phyloP scores from a whole-genome alignment of 352 stramenopile genomes.

The Thalassiosira oceanica region DNA sequence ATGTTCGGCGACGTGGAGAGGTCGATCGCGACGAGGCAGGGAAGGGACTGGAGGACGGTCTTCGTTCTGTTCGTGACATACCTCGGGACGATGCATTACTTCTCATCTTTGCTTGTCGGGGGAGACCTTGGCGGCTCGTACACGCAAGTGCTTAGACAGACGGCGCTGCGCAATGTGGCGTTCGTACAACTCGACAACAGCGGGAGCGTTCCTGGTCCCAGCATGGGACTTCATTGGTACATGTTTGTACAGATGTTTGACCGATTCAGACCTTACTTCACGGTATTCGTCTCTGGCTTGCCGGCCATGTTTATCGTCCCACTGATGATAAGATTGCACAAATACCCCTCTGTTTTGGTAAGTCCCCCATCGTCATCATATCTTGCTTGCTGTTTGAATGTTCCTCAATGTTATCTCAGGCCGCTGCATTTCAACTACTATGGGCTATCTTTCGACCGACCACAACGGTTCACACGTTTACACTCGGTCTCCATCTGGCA shows the following conservation, averaged over 20 bases:
- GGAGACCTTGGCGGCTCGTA: slow-evolving; percentile 13
- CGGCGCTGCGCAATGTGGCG: slow-evolving; percentile 28
- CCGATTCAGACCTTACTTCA: slow-evolving; percentile 71
- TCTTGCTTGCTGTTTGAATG: too few relatives aligned
- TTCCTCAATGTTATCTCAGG: too few relatives aligned
- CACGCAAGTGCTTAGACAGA: slow-evolving; percentile 16
- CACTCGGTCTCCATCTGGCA: slow-evolving; percentile 49
- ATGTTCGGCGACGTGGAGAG: slow-evolving; percentile 2
- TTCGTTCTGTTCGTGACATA: slow-evolving; percentile 31
- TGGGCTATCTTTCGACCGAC: slow-evolving; percentile 61
- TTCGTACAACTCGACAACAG: slow-evolving; percentile 41
- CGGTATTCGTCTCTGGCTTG: slow-evolving; percentile 49
- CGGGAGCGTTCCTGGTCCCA: slow-evolving; percentile 36
- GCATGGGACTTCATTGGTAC: slow-evolving; percentile 59
- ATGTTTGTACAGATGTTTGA: slow-evolving; percentile 77
- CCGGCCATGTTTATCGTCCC: slow-evolving; percentile 64
- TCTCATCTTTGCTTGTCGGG: slow-evolving; percentile 39
- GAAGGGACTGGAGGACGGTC: slow-evolving; percentile 28
- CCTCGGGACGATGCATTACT: slow-evolving; percentile 28
- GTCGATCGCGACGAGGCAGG: slow-evolving; percentile 6
- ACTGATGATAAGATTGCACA: slow-evolving; percentile 57
- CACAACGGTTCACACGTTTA: slow-evolving; percentile 59
- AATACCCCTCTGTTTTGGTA: slow-evolving; percentile 66
- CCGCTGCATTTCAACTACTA: slow-evolving; percentile 54
- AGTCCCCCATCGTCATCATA: slow-evolving; percentile 16